phyloP scores from a whole-genome alignment of 2,329 filamentous ascomycete species.

The Diplodia seriata region DNA sequence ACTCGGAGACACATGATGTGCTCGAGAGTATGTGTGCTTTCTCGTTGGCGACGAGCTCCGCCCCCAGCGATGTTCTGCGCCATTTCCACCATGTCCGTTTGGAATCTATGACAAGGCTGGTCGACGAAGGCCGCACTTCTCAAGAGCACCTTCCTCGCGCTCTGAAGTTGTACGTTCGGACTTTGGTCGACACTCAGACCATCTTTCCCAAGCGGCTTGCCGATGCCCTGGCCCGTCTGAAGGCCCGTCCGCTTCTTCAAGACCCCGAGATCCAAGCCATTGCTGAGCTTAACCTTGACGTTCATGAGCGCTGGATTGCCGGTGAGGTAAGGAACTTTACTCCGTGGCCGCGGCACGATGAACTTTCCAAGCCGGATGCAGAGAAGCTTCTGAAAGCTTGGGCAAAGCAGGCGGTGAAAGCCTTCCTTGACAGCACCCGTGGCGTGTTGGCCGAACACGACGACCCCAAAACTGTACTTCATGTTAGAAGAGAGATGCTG shows the following conservation, averaged over 20 bases:
- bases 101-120: slow-evolving; percentile 69
- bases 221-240: slow-evolving; percentile 72
- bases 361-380: slow-evolving; percentile 56
- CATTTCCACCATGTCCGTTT: slow-evolving; percentile 79
- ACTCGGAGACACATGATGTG: slow-evolving; percentile 56
- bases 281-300: slow-evolving; percentile 76
- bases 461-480: slow-evolving; percentile 73
- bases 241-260: slow-evolving; percentile 73
- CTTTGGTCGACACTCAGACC: slow-evolving; percentile 77
- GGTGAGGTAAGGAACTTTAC: slow-evolving; percentile 85
- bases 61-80: slow-evolving; percentile 76
- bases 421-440: slow-evolving; percentile 64
- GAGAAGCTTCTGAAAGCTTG: slow-evolving; percentile 50
- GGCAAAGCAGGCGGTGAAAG: slow-evolving; percentile 49
- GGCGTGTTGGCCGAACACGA: slow-evolving; percentile 65
- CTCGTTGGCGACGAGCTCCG: slow-evolving; percentile 80
- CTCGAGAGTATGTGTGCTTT: slow-evolving; percentile 81
- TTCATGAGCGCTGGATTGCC: slow-evolving; percentile 79
- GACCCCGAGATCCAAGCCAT: slow-evolving; percentile 70
- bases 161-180: slow-evolving; percentile 76
- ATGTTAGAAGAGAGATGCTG: slow-evolving; percentile 72
- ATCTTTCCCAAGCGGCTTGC: slow-evolving; percentile 76
- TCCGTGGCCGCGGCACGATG: slow-evolving; percentile 84
- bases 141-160: slow-evolving; percentile 66
- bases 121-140: slow-evolving; percentile 59